Evolutionary conservation across 495 filamentous ascomycete species (phyloP), one percentile per base, ranked within the genome.

Genomic region (Penicillium cinerascens): DNA sequence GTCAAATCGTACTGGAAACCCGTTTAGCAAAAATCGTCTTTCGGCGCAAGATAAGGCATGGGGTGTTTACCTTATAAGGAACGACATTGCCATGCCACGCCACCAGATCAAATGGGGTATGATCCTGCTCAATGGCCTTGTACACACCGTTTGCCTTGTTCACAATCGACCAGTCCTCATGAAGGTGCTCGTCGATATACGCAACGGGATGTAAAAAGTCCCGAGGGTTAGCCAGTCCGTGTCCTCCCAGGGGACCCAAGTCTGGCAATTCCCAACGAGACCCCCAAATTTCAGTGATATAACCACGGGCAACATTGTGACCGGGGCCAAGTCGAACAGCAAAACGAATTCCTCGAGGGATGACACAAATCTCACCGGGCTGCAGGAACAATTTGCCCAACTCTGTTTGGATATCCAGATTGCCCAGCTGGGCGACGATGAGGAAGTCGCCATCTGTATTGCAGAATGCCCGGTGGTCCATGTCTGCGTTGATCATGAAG

Each of bases 81-180:
- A 70, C 65, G n/a, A 70, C 68, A 50, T 74, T 74, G 1, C 71
- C 71, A 56, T 74, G 71, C 71, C 71, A 72, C 5, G 71, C 71
- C 9, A 74, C 65, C 5, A 74, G 41, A 35, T 74, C 71, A 41
- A 69, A 74, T 0, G 69, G 71, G 35, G 64, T 74, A 47, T 72
- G 71, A 48, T 74, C 68, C 44, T 74, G 71, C 36, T 67, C 61
- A 37, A 72, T 70, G 16, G 66, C 65, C 54, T 63, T 51, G n/a
- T 65, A 66, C 25, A 55, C 15, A 2, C 71, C 71, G 48, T 71
- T 73, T 1, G 55, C 56, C 56, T 74, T 74, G 49, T 67, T 67
- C 13, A 74, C 69, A 46, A 74, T 65, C 6, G 54, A 42, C 57
- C 58, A 74, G 20, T 66, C 44, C 16, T 62, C 63, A 43, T 72